phyloP scores from a whole-genome alignment of 1,284 basidiomycete species.

The Sphaerobolus stellatus region DNA sequence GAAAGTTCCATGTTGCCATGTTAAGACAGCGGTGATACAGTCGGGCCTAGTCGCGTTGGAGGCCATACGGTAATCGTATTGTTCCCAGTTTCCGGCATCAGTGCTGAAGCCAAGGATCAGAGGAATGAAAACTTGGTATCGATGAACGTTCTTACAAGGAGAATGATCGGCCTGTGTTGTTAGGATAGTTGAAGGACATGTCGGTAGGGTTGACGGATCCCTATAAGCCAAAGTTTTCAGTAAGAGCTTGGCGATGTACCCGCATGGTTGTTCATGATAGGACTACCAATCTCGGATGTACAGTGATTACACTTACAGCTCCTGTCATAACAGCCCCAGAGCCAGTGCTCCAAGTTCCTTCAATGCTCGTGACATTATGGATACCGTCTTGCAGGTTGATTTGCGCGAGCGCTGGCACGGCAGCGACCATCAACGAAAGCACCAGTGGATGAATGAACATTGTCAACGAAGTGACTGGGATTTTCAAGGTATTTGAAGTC shows the following conservation, averaged over 20 bases:
- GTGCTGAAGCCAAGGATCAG: conserved; percentile 6
- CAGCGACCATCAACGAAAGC: not conserved
- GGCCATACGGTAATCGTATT: conserved; percentile 83
- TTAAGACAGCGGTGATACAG: conserved; percentile 81
- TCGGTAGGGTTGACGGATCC: conserved; percentile 82
- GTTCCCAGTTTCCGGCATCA: conserved; percentile 81
- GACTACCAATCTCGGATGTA: conserved; percentile 2
- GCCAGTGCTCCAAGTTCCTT: conserved; percentile 86
- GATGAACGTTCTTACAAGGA: conserved; percentile 68
- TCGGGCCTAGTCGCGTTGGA: conserved; percentile 76
- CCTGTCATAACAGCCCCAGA: conserved; percentile 77
- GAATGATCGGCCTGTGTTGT: conserved; percentile 79
- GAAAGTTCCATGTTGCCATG: conserved; percentile 86
- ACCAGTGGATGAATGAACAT: conserved; percentile 5
- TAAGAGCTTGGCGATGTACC: conserved; percentile 7
- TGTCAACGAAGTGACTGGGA: not conserved
- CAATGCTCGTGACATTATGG: conserved; percentile 65
- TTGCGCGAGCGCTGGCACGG: conserved; percentile 15
- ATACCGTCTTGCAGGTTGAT: conserved; percentile 17
- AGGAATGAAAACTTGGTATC: conserved; percentile 1
- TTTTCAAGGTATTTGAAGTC: not conserved
- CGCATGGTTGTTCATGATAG: not conserved
- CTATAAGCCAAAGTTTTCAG: conserved; percentile 39
- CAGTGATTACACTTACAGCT: conserved; percentile 54
- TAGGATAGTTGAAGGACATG: conserved; percentile 76